Evolutionary conservation across 2,329 filamentous ascomycete species (phyloP), one percentile per base, ranked within the genome.

Genomic region (Colletotrichum sp.): DNA sequence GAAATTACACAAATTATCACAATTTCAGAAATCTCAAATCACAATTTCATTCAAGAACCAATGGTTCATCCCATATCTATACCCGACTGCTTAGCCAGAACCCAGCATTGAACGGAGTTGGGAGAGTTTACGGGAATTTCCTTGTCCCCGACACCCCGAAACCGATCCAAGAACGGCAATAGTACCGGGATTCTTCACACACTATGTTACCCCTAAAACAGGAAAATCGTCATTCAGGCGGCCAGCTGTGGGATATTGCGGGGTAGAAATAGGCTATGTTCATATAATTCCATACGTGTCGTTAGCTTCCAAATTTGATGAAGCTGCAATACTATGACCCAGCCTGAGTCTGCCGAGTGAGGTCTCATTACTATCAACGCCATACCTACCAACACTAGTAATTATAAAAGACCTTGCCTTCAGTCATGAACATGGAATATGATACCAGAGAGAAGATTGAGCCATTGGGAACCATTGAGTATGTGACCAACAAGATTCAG

Each of bases 181-280:
- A 61, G 18, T 61, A 32, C 58, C 32, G 28, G 58, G 30, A 61
- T 52, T 52, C n/a, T n/a, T 52, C 22, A 52, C 43, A 52, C 43
- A 52, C 43, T n/a, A 52, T 61, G 58, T 32, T 32, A 15, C 28
- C 58, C 58, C 30, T 61, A 61, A 61, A 34, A 61, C 58, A 15
- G 27, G 13, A 61, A 16, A n/a, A 61, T 18, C 58, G 27, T 61
- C 58, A 61, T 61, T 32, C 43, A 52, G 7, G 18, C 30, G 58
- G 30, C 13, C 18, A 32, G 18, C 58, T n/a, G 58, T n/a, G 28
- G 58, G 30, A 61, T 22, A 32, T 36, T 61, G 58, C 58, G 58
- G 58, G 58, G 58, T 32, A 30, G 8, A 22, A 6, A 22, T 32
- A 8, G 30, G 15, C 7, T n/a, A 18, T 52, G 6, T 22, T 52